Percentiles rank a stretch among this genome's conserved stretches.
Evolutionary conservation across 1,284 basidiomycete species (phyloP).

Genomic region (Laetiporus sulphureus): DNA sequence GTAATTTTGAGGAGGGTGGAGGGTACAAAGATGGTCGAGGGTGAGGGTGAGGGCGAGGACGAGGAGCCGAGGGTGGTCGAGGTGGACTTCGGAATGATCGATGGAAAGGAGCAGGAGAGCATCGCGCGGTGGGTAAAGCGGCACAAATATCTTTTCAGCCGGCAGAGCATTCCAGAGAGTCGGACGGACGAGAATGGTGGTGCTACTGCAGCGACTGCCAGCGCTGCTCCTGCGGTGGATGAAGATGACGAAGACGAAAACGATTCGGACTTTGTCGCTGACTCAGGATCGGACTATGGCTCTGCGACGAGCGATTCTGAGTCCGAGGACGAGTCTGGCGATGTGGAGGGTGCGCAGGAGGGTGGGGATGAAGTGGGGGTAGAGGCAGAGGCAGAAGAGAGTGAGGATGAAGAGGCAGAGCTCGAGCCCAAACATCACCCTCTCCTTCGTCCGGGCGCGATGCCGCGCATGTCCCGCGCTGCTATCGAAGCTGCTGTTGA

Average conservation of each 20-base stretch:
- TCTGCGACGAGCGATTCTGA: conserved; percentile 18
- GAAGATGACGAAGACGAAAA: conserved; percentile 46
- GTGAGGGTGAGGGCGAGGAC: conserved; percentile 14
- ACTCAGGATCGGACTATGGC: conserved; percentile 22
- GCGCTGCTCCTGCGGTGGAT: conserved; percentile 21
- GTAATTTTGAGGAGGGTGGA: conserved; percentile 41
- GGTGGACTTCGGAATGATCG: conserved; percentile 64
- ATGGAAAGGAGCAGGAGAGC: conserved; percentile 58
- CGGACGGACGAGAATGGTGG: conserved; percentile 10
- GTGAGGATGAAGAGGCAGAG: conserved; percentile 33
- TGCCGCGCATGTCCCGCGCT: conserved; percentile 60
- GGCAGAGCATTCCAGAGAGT: conserved; percentile 12
- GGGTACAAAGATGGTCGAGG: conserved; percentile 25
- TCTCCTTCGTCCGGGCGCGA: conserved; percentile 55
- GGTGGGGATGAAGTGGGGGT: conserved; percentile 16
- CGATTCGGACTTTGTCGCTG: conserved; percentile 40
- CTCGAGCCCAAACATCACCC: conserved; percentile 55
- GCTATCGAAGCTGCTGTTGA: conserved; percentile 58
- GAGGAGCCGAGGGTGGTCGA: conserved; percentile 42
- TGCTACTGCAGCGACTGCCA: conserved; percentile 8
- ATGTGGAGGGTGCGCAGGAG: conserved; percentile 16
- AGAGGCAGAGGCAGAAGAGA: conserved; percentile 19
- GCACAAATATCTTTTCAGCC: conserved; percentile 53
- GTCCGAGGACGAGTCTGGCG: conserved; percentile 1
- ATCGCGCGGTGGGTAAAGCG: conserved; percentile 58